phyloP scores from a whole-genome alignment of 371 early-diverging fungal genomes.

The Mucor indicus region DNA sequence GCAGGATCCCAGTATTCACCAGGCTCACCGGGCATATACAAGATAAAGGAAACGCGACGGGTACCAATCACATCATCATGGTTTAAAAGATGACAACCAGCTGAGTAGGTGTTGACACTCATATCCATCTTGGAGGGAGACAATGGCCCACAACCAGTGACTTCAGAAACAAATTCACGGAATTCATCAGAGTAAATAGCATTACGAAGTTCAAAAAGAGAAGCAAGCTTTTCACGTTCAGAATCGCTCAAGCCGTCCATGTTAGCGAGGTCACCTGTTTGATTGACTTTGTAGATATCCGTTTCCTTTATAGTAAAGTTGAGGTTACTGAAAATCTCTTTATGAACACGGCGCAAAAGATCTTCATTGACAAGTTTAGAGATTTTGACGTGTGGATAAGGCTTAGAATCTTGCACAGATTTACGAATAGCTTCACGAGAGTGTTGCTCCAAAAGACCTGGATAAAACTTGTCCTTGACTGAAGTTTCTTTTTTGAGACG shows the following conservation, averaged over 20 bases:
- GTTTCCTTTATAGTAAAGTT: slow-evolving; percentile 76
- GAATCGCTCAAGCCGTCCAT: slow-evolving; percentile 63
- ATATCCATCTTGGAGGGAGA: slow-evolving; percentile 65
- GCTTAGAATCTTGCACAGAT: slow-evolving; percentile 46
- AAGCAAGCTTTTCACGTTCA: slow-evolving; percentile 49
- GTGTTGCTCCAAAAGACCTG: slow-evolving; percentile 24
- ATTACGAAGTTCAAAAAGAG: slow-evolving; percentile 59
- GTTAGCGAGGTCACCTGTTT: slow-evolving; percentile 81
- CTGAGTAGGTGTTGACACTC: slow-evolving; percentile 60
- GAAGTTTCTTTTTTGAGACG: slow-evolving; percentile 11
- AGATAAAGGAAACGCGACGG: slow-evolving; percentile 70
- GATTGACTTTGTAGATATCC: slow-evolving; percentile 75
- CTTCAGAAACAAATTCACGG: slow-evolving; percentile 57
- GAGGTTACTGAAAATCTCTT: slow-evolving; percentile 59
- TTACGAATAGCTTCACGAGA: slow-evolving; percentile 24
- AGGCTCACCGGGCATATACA: slow-evolving; percentile 69
- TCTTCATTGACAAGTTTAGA: slow-evolving; percentile 54
- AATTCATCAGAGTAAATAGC: slow-evolving; percentile 71
- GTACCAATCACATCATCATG: slow-evolving; percentile 85
- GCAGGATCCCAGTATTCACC: slow-evolving; percentile 56
- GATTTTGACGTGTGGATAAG: slow-evolving; percentile 66
- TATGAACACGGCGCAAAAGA: slow-evolving; percentile 58
- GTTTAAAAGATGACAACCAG: slow-evolving; percentile 70
- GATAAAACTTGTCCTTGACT: slow-evolving; percentile 23
- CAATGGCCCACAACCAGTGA: slow-evolving; percentile 70